These are phyloP conservation scores for Rosellinia necatrix DNA, from an alignment of 2,329 filamentous ascomycete genomes.

Conservation along the genomic window DNA sequence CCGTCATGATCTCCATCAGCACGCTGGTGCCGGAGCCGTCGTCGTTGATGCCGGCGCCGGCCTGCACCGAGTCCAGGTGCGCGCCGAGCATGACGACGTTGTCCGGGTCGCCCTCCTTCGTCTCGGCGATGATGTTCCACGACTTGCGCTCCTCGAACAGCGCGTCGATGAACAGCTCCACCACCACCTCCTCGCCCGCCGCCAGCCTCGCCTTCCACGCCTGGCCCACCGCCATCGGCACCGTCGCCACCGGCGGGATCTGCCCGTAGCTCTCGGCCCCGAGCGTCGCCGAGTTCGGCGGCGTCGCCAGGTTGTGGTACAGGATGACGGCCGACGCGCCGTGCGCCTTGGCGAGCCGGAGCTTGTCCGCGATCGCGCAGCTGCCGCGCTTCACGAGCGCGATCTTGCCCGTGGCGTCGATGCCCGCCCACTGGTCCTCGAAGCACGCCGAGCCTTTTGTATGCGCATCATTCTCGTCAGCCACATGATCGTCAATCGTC, in stretches of 20 bases:
- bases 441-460: slow-evolving; percentile 43
- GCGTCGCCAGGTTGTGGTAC: slow-evolving; percentile 63
- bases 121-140: slow-evolving; percentile 51
- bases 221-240: slow-evolving; percentile 43
- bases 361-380: slow-evolving; percentile 50
- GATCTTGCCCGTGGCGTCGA: slow-evolving; percentile 51
- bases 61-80: slow-evolving; percentile 48
- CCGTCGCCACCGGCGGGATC: slow-evolving; percentile 45
- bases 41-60: slow-evolving; percentile 48
- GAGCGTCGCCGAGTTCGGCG: slow-evolving; percentile 56
- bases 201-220: slow-evolving; percentile 44
- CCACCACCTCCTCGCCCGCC: slow-evolving; percentile 42
- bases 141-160: slow-evolving; percentile 43
- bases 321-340: slow-evolving; percentile 56
- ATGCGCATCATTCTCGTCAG: background rate
- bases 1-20: slow-evolving; percentile 46
- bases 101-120: slow-evolving; percentile 48
- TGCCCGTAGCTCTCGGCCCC: slow-evolving; percentile 46
- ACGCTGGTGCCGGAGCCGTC: slow-evolving; percentile 47
- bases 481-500: no score
- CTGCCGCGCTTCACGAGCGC: slow-evolving; percentile 51
- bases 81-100: slow-evolving; percentile 50
- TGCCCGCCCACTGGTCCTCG: slow-evolving; percentile 49
- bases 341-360: slow-evolving; percentile 48
- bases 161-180: slow-evolving; percentile 45